Conservation (phyloP, 306 rosid genomes). For the Castanea mollissima region DNA sequence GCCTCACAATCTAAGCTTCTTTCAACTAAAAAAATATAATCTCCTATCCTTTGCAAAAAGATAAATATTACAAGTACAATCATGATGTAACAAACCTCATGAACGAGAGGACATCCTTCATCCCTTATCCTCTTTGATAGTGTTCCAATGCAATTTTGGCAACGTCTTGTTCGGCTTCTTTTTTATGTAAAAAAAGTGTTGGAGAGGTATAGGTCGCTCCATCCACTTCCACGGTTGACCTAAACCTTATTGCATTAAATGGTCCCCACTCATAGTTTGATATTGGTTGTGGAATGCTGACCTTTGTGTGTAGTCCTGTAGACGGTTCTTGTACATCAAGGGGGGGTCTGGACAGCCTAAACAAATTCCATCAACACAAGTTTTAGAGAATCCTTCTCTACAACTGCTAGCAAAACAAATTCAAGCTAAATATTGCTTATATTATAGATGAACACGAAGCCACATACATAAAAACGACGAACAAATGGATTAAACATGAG, state of each 20-base stretch:
- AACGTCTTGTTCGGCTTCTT: slow-evolving; percentile 53
- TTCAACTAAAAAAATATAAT: not conserved
- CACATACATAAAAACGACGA: too few relatives aligned
- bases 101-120: slow-evolving; percentile 31
- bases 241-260: slow-evolving; percentile 15
- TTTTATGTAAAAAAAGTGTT: slow-evolving; percentile 18
- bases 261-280: slow-evolving; percentile 38
- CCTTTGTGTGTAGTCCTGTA: slow-evolving; percentile 36
- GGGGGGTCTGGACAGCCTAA: slow-evolving; percentile 6
- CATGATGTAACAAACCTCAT: slow-evolving; percentile 33
- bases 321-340: slow-evolving; percentile 21
- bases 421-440: not conserved
- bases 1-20: too few relatives aligned
- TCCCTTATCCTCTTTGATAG: slow-evolving; percentile 18
- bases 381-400: not conserved
- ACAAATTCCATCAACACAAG: not conserved
- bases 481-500: not conserved
- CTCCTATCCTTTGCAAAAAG: too few relatives aligned
- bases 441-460: not conserved
- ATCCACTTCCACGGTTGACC: slow-evolving; percentile 41
- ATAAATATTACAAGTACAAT: not conserved
- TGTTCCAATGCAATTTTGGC: slow-evolving; percentile 42
- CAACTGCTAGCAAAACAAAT: not conserved
- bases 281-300: slow-evolving; percentile 27
- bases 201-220: slow-evolving; percentile 32